Evolutionary conservation across 78 protist genomes (phyloP), one percentile per base, ranked within the genome.

Genomic region (Emiliania huxleyi): DNA sequence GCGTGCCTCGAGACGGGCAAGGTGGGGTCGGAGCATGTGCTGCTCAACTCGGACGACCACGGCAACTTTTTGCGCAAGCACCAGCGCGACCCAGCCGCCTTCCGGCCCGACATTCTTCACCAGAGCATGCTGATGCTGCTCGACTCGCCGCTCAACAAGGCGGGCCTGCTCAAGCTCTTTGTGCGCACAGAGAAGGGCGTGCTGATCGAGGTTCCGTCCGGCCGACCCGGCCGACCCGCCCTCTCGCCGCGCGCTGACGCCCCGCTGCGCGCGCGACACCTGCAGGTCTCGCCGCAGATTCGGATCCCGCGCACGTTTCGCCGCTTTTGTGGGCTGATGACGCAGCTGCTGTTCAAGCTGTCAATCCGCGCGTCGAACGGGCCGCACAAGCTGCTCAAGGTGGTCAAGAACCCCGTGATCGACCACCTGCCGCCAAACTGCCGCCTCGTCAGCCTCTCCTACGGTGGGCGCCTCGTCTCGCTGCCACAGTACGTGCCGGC

Each of bases 101-200:
- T 45, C 90, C 94, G 99, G 12, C 99, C 99, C 0, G 99, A 99
- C 94, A 98, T 99, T 43, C 40, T 96, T 3, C 99, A 99, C 91
- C 99, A 97, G 98, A 97, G 99, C 90, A 93, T 99, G 46, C 88
- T 99, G 49, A 97, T 97, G 0, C 94, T 99, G 38, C 96, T 98
- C 26, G 99, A 99, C 92, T 93, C 97, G 77, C 99, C 99, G 3
- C 90, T 99, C 26, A 99, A 98, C 96, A 98, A 98, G 93, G 97
- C 99, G 0, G 99, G 99, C 15, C 87, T 89, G 37, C 94, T 99
- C 26, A 98, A 98, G 91, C 93, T 98, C n/a, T 99, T 87, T 91
- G 93, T 99, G 2, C 98, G 90, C 91, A 94, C 98, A 0, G 93
- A 93, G 38, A 96, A 92, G 42, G 92, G 92, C 84, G 96, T 96